Evolutionary conservation across 768 basidiomycete species (phyloP), one percentile per base, ranked within the genome.

Genomic region (Trametes cubensis): DNA sequence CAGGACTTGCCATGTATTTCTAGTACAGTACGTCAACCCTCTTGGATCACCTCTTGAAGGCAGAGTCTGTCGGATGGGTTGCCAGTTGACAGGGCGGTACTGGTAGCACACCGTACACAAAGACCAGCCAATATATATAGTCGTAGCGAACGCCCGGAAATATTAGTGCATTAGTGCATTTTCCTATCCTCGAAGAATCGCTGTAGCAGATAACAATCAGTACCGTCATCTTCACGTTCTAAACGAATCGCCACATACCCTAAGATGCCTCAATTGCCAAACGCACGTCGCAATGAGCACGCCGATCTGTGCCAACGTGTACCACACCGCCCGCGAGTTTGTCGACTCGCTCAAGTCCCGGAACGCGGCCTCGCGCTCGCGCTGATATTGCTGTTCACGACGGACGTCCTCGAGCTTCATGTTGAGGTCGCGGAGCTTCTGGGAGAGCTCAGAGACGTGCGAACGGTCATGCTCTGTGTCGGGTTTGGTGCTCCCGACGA

Each of bases 321-420:
- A 98, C 93, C 94, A 98, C 47, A 98, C 91, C 1, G 97, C 95
- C 62, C 88, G 79, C n/a, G 88, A 78, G 76, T 99, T 99, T 41
- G 94, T 96, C 17, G 76, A 74, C 76, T 99, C 97, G 68, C 92
- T 95, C 64, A 98, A 75, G 75, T 94, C 79, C 41, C 97, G 80
- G 72, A 90, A 99, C 68, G 92, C 89, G 13, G 91, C 81, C 76
- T 99, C 97, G 66, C 97, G 81, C 77, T 99, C 96, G 45, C 97
- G 83, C 79, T 98, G 96, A 72, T 98, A 99, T 75, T 95, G 92
- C 77, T 99, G 97, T 76, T 98, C 97, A 25, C 94, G 81, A 48
- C 94, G 83, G 58, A 98, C 90, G 69, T 96, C 94, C 74, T 92
- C 92, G 51, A 99, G 80, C 75, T 94, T 96, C 70, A 87, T 83